phyloP scores from a whole-genome alignment of 148 eudicot species.

The Chenopodium berlandieri region DNA sequence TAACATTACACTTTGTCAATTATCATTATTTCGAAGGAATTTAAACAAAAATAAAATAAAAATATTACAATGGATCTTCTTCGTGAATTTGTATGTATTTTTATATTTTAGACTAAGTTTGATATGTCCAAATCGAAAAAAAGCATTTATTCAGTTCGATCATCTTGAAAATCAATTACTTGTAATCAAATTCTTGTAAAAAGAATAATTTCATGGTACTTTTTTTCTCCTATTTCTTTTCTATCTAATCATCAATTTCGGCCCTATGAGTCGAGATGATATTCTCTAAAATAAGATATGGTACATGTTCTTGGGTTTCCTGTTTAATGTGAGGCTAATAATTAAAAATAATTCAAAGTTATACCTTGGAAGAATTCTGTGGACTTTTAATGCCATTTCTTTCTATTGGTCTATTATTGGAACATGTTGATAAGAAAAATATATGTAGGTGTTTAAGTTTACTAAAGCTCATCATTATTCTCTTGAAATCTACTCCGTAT shows the following conservation, averaged over 20 bases:
- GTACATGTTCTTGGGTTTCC: neutral
- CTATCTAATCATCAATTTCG: neutral
- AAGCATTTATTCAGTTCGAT: neutral
- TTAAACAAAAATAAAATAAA: too few species aligned
- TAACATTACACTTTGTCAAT: neutral
- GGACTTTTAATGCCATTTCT: neutral
- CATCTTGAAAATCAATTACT: too few species aligned
- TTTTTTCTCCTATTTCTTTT: neutral
- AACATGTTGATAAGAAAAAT: neutral
- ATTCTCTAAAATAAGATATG: neutral
- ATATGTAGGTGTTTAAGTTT: neutral
- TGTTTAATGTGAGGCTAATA: neutral
- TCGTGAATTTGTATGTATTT: too few species aligned
- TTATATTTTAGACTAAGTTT: neutral
- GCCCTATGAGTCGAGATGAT: neutral
- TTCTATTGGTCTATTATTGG: neutral
- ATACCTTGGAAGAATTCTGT: neutral
- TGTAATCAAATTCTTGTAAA: neutral
- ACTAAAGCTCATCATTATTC: neutral
- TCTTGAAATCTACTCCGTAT: too few species aligned
- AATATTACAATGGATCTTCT: neutral
- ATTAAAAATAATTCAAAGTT: too few species aligned
- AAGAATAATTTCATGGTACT: neutral
- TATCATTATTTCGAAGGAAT: neutral
- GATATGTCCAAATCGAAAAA: neutral